Conservation (phyloP, 345 rosid genomes). For the Murraya paniculata region DNA sequence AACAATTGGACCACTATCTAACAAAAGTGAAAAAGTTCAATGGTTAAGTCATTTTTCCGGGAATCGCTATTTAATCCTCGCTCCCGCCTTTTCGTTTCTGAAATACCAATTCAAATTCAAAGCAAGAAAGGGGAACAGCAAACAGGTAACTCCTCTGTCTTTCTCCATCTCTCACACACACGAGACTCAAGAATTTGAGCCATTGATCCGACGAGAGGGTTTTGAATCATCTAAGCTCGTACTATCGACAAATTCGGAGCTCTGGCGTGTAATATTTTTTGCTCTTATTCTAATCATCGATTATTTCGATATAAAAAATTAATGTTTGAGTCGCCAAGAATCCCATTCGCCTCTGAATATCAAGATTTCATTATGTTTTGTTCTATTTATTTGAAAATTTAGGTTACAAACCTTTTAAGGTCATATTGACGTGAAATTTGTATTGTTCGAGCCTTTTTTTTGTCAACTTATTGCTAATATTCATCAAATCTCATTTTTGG, state of each 20-base stretch:
- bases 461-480: background rate
- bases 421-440: background rate
- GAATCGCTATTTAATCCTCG: background rate
- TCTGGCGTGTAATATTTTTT: background rate
- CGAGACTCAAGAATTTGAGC: slow-evolving; percentile 1
- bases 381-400: background rate
- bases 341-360: background rate
- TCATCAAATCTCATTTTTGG: background rate
- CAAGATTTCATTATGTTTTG: background rate
- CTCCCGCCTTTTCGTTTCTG: slow-evolving; percentile 7
- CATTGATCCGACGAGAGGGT: background rate
- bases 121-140: background rate
- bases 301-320: background rate
- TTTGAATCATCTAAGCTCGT: background rate
- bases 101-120: slow-evolving; percentile 11
- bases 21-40: background rate
- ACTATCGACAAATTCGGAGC: background rate
- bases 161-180: background rate
- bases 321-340: background rate
- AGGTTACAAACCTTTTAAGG: background rate
- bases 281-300: background rate
- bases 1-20: no score
- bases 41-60: background rate
- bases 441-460: background rate
- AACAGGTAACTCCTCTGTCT: slow-evolving; percentile 8